Evolutionary conservation across 495 filamentous ascomycete genomes (phyloP).

Genomic region (Hypoxylon fuscum): DNA sequence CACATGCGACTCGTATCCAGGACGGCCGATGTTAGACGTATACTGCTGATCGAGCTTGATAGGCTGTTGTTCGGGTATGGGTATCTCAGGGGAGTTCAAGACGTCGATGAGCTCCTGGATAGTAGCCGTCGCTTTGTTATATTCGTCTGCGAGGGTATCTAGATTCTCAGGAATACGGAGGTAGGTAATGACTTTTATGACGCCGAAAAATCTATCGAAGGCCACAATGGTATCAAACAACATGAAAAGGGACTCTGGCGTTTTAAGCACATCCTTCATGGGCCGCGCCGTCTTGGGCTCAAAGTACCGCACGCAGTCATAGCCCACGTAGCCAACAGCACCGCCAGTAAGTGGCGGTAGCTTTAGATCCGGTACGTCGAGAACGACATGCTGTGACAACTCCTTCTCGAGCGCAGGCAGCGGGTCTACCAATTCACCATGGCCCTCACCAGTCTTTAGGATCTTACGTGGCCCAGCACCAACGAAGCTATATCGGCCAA

Average conservation of each 20-base stretch:
- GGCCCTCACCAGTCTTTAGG: constrained; percentile 84
- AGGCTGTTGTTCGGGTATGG: constrained; percentile 77
- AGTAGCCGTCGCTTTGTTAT: constrained; percentile 68
- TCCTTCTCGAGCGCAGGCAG: constrained; percentile 82
- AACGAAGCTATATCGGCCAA: constrained; percentile 94
- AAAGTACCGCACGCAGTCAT: constrained; percentile 97
- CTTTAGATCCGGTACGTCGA: constrained; percentile 77
- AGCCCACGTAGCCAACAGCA: constrained; percentile 94
- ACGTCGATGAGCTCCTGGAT: constrained; percentile 73
- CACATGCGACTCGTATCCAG: constrained; percentile 90
- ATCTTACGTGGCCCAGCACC: constrained; percentile 89
- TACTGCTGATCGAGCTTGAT: constrained; percentile 79
- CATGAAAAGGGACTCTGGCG: constrained; percentile 97
- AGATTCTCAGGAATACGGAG: constrained; percentile 69
- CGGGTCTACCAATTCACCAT: constrained; percentile 84
- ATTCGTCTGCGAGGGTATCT: constrained; percentile 57
- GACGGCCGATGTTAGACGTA: constrained; percentile 90
- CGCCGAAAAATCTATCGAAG: constrained; percentile 93
- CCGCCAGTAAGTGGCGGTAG: constrained; percentile 89
- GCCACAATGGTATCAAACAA: constrained; percentile 94
- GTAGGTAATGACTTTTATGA: constrained; percentile 92
- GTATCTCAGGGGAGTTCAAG: constrained; percentile 75
- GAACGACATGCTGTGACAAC: constrained; percentile 77
- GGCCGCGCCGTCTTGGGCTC: constrained; percentile 89
- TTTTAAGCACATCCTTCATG: constrained; percentile 85